Evolutionary conservation across 2,329 filamentous ascomycete species (phyloP).

Genomic region (Fusarium sp.): DNA sequence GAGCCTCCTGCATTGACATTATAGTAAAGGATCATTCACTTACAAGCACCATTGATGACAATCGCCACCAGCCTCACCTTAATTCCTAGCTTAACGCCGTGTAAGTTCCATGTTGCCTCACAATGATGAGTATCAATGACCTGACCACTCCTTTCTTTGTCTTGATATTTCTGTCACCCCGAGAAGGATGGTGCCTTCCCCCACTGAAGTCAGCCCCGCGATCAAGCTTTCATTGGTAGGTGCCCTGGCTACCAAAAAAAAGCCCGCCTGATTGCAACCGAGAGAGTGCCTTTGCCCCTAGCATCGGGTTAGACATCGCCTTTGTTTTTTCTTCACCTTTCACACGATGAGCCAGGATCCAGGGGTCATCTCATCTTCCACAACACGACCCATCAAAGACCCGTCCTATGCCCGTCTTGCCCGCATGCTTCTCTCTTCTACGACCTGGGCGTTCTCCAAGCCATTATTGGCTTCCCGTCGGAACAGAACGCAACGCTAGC

Average conservation of each 20-base stretch:
- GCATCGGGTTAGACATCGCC: neutral
- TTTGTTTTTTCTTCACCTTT: constrained; percentile 8
- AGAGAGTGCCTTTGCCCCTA: constrained; percentile 20
- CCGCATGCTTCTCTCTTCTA: constrained; percentile 11
- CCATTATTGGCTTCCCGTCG: constrained; percentile 20
- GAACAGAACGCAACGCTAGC: constrained; percentile 24
- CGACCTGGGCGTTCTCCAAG: constrained; percentile 14
- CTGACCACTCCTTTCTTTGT: neutral
- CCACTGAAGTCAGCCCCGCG: constrained; percentile 18
- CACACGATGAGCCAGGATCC: constrained; percentile 36
- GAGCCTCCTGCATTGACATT: neutral
- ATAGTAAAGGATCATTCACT: neutral
- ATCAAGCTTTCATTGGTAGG: constrained; percentile 27
- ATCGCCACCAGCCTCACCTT: constrained; percentile 10
- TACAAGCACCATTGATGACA: neutral
- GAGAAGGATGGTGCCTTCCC: constrained; percentile 19
- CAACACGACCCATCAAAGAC: constrained; percentile 30
- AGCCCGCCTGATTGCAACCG: constrained; percentile 39
- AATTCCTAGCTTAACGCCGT: neutral
- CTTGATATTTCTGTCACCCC: constrained; percentile 1
- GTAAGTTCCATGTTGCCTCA: neutral
- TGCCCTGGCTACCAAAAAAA: constrained; percentile 39
- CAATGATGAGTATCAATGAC: neutral
- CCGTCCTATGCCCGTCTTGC: constrained; percentile 33
- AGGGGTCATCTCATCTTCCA: constrained; percentile 29